Conservation (phyloP, 306 rosid species). For the Quercus ilex region DNA sequence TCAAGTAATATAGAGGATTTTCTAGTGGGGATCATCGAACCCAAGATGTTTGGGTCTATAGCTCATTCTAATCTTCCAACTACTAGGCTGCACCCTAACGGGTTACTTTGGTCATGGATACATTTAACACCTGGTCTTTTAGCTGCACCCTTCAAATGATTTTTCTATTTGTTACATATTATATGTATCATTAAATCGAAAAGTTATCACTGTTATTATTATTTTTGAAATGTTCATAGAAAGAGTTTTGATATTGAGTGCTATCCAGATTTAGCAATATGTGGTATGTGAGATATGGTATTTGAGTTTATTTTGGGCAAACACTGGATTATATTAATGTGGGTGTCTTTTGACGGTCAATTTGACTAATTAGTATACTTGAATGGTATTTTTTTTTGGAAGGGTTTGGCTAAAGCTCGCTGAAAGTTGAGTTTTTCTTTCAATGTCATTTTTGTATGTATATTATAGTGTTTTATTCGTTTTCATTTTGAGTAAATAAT, state of each 20-base stretch:
- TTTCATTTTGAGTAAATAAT: slow-evolving; percentile 53
- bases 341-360: background rate
- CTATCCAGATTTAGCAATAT: background rate
- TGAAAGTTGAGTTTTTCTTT: slow-evolving; percentile 17
- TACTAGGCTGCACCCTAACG: background rate
- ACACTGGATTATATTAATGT: background rate
- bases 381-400: slow-evolving; percentile 34
- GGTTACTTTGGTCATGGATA: background rate
- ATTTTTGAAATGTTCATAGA: background rate
- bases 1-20: too few species aligned
- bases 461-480: slow-evolving; percentile 7
- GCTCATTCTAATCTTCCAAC: too few species aligned
- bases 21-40: too few species aligned
- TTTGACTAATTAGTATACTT: slow-evolving; percentile 1
- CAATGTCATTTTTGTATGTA: background rate
- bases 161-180: background rate
- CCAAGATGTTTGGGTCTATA: too few species aligned
- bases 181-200: too few species aligned
- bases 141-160: background rate
- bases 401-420: slow-evolving; percentile 82
- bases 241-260: background rate
- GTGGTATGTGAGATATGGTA: background rate
- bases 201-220: too few species aligned
- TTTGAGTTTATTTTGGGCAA: background rate
- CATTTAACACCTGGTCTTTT: background rate